phyloP scores from a whole-genome alignment of 257 asterid genomes.

The Solanum piurae region DNA sequence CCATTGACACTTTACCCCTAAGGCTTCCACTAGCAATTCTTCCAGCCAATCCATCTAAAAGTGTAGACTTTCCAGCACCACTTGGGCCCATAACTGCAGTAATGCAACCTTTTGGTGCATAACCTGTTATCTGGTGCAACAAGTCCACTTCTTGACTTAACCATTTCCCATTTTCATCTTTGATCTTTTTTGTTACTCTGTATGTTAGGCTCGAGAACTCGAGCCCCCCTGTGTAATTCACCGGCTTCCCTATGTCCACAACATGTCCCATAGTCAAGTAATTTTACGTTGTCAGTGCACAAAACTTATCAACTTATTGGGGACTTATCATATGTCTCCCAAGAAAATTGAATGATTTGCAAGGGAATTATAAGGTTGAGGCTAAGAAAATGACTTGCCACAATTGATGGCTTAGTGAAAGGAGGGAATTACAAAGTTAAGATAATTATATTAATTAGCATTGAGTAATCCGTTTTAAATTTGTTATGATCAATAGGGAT shows the following conservation, averaged over 20 bases:
- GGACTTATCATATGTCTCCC: conserved; percentile 11
- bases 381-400: conserved; percentile 3
- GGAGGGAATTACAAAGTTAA: conserved; percentile 42
- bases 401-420: conserved; percentile 11
- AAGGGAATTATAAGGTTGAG: conserved; percentile 17
- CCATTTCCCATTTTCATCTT: conserved; percentile 48
- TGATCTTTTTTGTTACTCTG: conserved; percentile 39
- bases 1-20: conserved; percentile 45
- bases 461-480: conserved; percentile 36
- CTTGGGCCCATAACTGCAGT: conserved; percentile 95
- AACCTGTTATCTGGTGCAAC: conserved; percentile 56
- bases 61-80: conserved; percentile 83
- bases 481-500: conserved; percentile 13
- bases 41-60: conserved; percentile 72
- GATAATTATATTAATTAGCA: conserved; percentile 8
- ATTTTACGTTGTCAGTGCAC: neutral
- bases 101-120: conserved; percentile 69
- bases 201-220: conserved; percentile 52
- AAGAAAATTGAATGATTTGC: neutral
- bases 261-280: conserved; percentile 8
- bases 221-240: conserved; percentile 40
- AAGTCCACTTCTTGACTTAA: conserved; percentile 50
- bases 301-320: neutral
- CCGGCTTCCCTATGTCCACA: conserved; percentile 43
- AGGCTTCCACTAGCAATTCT: conserved; percentile 75